Evolutionary conservation across 1,284 basidiomycete genomes (phyloP).

Genomic region (Neonothopanus nambi): DNA sequence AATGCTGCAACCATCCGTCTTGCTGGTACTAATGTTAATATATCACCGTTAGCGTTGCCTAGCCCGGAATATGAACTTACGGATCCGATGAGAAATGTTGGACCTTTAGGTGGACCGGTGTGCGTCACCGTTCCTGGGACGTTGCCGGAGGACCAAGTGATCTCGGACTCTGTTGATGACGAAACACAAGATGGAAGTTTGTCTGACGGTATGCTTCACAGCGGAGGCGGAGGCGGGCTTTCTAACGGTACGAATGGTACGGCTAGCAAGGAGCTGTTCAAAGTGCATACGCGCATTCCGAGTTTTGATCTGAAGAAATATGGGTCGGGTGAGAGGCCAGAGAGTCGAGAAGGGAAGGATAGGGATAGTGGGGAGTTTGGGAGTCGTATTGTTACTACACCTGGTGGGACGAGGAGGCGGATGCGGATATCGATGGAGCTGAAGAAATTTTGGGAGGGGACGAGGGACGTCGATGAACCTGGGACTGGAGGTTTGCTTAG

Average conservation of each 20-base stretch:
- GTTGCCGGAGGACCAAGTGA: slow-evolving; percentile 33
- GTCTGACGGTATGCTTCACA: slow-evolving; percentile 1
- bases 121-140: slow-evolving; percentile 68
- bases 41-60: slow-evolving; percentile 79
- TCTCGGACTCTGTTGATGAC: not conserved
- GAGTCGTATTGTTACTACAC: slow-evolving; percentile 10
- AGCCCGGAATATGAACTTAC: slow-evolving; percentile 86
- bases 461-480: slow-evolving; percentile 43
- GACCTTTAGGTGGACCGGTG: slow-evolving; percentile 27
- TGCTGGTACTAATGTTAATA: slow-evolving; percentile 72
- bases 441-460: slow-evolving; percentile 73
- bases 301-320: slow-evolving; percentile 9
- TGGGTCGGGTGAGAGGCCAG: not conserved
- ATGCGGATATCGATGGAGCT: slow-evolving; percentile 32
- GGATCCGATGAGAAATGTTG: slow-evolving; percentile 72
- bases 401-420: slow-evolving; percentile 13
- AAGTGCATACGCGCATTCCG: slow-evolving; percentile 7
- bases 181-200: slow-evolving; percentile 3
- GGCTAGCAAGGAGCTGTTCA: not conserved
- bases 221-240: not conserved
- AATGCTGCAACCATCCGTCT: slow-evolving; percentile 80
- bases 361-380: slow-evolving; percentile 1
- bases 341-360: not conserved
- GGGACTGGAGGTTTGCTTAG: not conserved
- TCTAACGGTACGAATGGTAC: not conserved